These are phyloP conservation scores for Chaetomiaceae sp. DNA, from an alignment of 2,329 filamentous ascomycete species.

Conservation along the genomic window DNA sequence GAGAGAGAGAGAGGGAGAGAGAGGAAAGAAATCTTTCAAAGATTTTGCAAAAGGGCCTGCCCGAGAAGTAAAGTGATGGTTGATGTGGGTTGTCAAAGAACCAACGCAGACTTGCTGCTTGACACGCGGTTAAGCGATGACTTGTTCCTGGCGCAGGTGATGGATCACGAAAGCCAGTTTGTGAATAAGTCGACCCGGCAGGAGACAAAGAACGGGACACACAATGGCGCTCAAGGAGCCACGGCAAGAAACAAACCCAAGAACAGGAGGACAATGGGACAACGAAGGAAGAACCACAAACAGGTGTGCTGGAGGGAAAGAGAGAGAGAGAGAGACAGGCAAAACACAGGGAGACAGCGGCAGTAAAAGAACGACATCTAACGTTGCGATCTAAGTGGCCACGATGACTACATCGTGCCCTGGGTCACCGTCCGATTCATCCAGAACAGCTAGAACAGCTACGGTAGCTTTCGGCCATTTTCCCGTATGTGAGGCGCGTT, in stretches of 20 bases:
- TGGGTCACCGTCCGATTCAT: background rate
- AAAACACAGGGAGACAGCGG: background rate
- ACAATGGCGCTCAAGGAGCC: background rate
- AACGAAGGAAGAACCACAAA: background rate
- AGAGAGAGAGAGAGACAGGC: background rate
- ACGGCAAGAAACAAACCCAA: background rate
- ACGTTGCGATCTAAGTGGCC: background rate
- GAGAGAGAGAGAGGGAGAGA: no score
- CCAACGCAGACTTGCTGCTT: slow-evolving; percentile 5
- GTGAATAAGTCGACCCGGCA: background rate
- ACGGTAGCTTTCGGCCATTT: background rate
- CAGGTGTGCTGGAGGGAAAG: background rate
- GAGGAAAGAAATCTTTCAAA: background rate
- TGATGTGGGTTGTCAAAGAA: background rate
- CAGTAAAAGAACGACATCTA: background rate
- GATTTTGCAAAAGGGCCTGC: slow-evolving; percentile 4
- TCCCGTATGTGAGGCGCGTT: slow-evolving; percentile 2
- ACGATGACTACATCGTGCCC: slow-evolving; percentile 7
- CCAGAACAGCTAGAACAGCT: background rate
- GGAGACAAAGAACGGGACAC: slow-evolving; percentile 8
- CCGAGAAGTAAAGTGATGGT: background rate
- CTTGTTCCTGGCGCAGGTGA: background rate
- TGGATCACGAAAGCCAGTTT: background rate
- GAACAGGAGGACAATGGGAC: background rate
- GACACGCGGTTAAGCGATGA: background rate